Evolutionary conservation across 2,329 filamentous ascomycete genomes (phyloP).

Genomic region (Colletotrichum cuscutae): DNA sequence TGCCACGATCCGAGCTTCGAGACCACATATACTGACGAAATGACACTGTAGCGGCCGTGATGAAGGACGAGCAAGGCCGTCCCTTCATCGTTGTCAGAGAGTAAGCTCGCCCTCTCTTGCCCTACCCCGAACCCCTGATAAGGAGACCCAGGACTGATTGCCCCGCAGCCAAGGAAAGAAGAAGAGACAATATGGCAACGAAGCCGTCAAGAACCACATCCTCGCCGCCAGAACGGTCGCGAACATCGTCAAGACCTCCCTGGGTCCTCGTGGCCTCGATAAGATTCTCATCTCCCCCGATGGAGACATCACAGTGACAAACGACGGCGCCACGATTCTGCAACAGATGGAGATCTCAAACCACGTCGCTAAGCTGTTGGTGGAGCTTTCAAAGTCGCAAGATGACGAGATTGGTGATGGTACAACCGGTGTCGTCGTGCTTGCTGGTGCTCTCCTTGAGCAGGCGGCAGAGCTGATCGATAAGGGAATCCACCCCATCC

Average conservation of each 20-base stretch:
- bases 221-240: conserved; percentile 95
- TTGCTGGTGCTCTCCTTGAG: conserved; percentile 93
- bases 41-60: conserved; percentile 67
- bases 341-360: conserved; percentile 99
- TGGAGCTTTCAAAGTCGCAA: conserved; percentile 97
- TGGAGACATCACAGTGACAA: conserved; percentile 98
- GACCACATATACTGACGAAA: conserved; percentile 32
- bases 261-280: conserved; percentile 95
- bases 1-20: conserved; percentile 30
- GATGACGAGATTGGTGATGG: conserved; percentile 99
- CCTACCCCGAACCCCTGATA: conserved; percentile 12
- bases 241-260: conserved; percentile 96
- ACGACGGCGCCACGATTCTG: conserved; percentile 97
- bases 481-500: conserved; percentile 99
- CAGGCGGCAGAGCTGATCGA: conserved; percentile 98
- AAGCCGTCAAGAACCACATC: conserved; percentile 98
- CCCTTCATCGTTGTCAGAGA: conserved; percentile 99
- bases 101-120: conserved; percentile 63
- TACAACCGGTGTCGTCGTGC: conserved; percentile 95
- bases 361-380: conserved; percentile 95
- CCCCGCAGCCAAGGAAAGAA: conserved; percentile 88
- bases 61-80: conserved; percentile 97
- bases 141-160: conserved; percentile 34
- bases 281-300: conserved; percentile 99
- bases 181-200: conserved; percentile 95